These are phyloP conservation scores for Alternaria tenuissima DNA, from an alignment of 2,329 filamentous ascomycete species.

Conservation along the genomic window DNA sequence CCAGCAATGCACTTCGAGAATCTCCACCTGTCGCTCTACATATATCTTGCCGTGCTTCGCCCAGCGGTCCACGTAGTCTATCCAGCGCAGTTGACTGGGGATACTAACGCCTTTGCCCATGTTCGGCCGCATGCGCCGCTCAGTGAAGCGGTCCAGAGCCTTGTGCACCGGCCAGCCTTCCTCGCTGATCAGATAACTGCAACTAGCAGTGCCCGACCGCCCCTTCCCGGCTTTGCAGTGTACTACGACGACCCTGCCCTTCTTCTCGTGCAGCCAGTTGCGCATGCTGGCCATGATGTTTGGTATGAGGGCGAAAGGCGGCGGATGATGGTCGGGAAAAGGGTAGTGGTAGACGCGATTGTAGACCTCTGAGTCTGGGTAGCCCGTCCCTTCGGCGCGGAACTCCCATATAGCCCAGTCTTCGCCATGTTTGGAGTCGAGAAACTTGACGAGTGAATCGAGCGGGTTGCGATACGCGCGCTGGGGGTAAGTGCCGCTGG, in stretches of 20 bases:
- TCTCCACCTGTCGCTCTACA: slow-evolving; percentile 81
- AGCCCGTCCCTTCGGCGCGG: slow-evolving; percentile 93
- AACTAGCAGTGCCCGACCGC: slow-evolving; percentile 85
- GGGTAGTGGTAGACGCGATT: slow-evolving; percentile 88
- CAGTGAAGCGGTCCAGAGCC: slow-evolving; percentile 74
- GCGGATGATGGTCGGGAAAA: slow-evolving; percentile 96
- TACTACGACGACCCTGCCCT: slow-evolving; percentile 79
- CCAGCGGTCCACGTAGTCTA: slow-evolving; percentile 91
- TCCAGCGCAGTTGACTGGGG: slow-evolving; percentile 86
- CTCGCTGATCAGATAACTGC: slow-evolving; percentile 89
- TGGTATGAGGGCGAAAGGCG: slow-evolving; percentile 88
- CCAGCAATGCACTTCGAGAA: slow-evolving; percentile 90
- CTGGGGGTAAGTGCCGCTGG: slow-evolving; percentile 87
- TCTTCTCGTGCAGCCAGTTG: slow-evolving; percentile 72
- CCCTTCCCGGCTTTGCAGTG: slow-evolving; percentile 99
- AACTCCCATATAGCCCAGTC: slow-evolving; percentile 99
- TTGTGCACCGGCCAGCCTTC: slow-evolving; percentile 74
- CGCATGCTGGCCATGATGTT: slow-evolving; percentile 92
- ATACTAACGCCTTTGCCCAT: slow-evolving; percentile 94
- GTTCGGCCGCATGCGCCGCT: slow-evolving; percentile 84
- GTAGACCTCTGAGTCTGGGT: slow-evolving; percentile 90
- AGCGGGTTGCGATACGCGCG: slow-evolving; percentile 94
- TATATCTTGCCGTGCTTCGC: slow-evolving; percentile 78
- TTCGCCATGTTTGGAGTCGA: slow-evolving; percentile 79
- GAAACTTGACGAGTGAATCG: slow-evolving; percentile 83